phyloP scores from a whole-genome alignment of 2,329 filamentous ascomycete species.

The Beauveria brongniartii region DNA sequence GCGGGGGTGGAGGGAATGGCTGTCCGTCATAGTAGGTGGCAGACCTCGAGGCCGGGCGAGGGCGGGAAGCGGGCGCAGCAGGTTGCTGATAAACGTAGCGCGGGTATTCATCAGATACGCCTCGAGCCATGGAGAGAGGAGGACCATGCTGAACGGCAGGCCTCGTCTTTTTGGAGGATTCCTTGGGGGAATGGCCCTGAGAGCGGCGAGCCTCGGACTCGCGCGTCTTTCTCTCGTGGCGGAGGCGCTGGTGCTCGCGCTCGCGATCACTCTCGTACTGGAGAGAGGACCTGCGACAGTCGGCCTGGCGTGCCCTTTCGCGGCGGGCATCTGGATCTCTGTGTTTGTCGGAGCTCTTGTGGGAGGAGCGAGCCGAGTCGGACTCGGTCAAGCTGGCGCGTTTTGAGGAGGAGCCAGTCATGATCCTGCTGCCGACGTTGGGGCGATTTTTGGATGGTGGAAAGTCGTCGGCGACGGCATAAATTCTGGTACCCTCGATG shows the following conservation, averaged over 20 bases:
- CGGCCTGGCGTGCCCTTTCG: not conserved
- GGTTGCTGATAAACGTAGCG: constrained; percentile 29
- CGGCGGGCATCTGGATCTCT: constrained; percentile 14
- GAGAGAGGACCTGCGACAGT: constrained; percentile 14
- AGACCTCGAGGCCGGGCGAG: constrained; percentile 26
- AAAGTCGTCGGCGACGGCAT: constrained; percentile 40
- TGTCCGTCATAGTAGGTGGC: constrained; percentile 30
- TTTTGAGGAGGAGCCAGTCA: constrained; percentile 29
- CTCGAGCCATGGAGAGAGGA: constrained; percentile 24
- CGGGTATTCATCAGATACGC: constrained; percentile 27
- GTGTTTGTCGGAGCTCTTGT: constrained; percentile 18
- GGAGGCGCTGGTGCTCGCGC: constrained; percentile 14
- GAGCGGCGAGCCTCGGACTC: constrained; percentile 14
- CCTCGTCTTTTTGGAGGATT: constrained; percentile 15
- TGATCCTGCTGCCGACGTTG: constrained; percentile 44
- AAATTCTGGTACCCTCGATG: constrained; percentile 31
- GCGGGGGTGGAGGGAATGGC: constrained; percentile 18
- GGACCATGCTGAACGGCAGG: constrained; percentile 26
- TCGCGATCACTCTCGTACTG: constrained; percentile 21
- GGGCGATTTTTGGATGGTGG: constrained; percentile 35
- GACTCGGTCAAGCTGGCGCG: constrained; percentile 31
- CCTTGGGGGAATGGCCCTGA: constrained; percentile 15
- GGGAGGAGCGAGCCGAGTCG: constrained; percentile 34
- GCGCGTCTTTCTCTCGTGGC: constrained; percentile 14
- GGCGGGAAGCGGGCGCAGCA: constrained; percentile 23